phyloP scores from a whole-genome alignment of 768 basidiomycete species.

The Phanerochaete carnosa region DNA sequence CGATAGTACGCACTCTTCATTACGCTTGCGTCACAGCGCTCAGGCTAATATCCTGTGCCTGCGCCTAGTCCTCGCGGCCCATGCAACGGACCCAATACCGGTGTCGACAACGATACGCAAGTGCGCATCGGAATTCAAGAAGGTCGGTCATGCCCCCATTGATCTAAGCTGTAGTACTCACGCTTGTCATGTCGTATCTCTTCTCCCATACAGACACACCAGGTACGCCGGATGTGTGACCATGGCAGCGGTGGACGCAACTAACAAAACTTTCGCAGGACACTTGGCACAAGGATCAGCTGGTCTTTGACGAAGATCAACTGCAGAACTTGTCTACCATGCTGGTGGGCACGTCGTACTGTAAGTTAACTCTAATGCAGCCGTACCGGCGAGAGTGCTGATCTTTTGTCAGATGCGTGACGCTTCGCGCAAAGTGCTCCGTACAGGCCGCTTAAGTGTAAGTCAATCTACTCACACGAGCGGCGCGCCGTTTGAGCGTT shows the following conservation, averaged over 20 bases:
- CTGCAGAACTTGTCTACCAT: conserved; percentile 82
- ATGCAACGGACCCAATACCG: conserved; percentile 83
- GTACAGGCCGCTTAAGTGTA: background rate
- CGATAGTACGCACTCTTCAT: conserved; percentile 49
- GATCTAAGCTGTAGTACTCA: background rate
- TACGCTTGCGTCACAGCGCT: background rate
- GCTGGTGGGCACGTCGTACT: conserved; percentile 88
- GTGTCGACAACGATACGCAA: conserved; percentile 88
- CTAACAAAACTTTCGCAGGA: conserved; percentile 46
- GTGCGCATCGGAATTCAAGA: conserved; percentile 83
- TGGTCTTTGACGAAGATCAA: conserved; percentile 86
- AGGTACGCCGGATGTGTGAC: conserved; percentile 20
- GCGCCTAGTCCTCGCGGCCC: conserved; percentile 61
- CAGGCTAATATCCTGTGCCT: background rate
- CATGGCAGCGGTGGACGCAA: background rate
- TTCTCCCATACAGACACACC: conserved; percentile 31
- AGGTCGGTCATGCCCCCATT: conserved; percentile 39
- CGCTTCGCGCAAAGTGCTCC: background rate
- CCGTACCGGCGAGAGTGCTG: background rate
- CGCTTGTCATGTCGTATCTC: conserved; percentile 1
- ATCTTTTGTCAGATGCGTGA: background rate
- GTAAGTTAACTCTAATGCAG: conserved; percentile 37
- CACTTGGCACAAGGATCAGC: conserved; percentile 89
- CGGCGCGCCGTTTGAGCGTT: background rate
- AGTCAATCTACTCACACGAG: background rate